Conservation (phyloP, 768 basidiomycete genomes). For the Cystoderma amianthinum region DNA sequence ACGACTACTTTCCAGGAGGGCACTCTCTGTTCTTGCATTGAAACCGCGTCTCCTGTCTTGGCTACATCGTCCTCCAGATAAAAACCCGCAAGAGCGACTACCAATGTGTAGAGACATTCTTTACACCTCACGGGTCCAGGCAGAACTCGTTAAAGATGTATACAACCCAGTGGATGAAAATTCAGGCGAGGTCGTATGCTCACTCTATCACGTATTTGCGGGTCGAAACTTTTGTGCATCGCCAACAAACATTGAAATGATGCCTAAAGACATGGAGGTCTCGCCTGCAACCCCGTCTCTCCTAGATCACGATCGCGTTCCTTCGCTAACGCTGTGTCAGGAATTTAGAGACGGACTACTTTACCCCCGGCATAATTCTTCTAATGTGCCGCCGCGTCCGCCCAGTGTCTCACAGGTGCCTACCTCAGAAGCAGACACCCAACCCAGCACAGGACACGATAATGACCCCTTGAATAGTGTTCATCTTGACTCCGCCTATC, state of each 20-base stretch:
- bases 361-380: not conserved
- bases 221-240: not conserved
- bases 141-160: no score
- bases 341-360: not conserved
- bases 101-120: not conserved
- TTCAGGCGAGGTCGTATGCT: not conserved
- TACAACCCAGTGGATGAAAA: not conserved
- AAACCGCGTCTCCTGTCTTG: not conserved
- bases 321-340: not conserved
- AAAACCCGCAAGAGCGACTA: not conserved
- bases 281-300: not conserved
- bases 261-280: not conserved
- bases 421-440: not conserved
- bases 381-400: not conserved
- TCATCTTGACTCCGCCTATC: not conserved
- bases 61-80: not conserved
- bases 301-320: not conserved
- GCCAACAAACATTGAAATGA: not conserved
- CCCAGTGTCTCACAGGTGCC: not conserved
- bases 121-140: not conserved
- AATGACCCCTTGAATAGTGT: not conserved
- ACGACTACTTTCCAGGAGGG: not conserved
- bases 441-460: no score
- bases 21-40: not conserved
- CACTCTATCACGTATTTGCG: not conserved